These are phyloP conservation scores for Madurella fahalii DNA, from an alignment of 2,329 filamentous ascomycete species.

Conservation along the genomic window DNA sequence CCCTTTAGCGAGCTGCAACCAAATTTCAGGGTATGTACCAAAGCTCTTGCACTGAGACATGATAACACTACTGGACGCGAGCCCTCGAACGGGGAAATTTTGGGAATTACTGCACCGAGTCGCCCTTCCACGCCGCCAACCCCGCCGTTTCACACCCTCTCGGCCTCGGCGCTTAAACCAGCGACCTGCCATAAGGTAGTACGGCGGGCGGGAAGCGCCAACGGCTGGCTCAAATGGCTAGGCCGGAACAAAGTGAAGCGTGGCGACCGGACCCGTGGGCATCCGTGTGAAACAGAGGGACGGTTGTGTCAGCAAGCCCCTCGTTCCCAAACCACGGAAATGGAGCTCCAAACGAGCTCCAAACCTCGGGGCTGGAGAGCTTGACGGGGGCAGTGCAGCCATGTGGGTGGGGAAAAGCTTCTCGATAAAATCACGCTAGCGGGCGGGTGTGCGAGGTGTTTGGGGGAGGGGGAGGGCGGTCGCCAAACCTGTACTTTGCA, in stretches of 20 bases:
- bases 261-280: background rate
- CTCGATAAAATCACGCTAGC: conserved; percentile 12
- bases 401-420: conserved; percentile 13
- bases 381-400: conserved; percentile 11
- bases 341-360: background rate
- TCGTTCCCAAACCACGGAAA: too few relatives aligned
- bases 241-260: background rate
- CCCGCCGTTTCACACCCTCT: conserved; percentile 13
- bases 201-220: background rate
- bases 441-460: conserved; percentile 18
- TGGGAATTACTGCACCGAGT: background rate
- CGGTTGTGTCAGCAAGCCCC: background rate
- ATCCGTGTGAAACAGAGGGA: background rate
- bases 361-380: background rate
- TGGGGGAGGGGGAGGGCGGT: too few relatives aligned
- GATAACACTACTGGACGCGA: background rate
- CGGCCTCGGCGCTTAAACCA: background rate
- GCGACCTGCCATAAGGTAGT: background rate
- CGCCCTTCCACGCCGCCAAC: conserved; percentile 2
- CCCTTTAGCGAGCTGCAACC: too few relatives aligned
- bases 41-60: too few relatives aligned
- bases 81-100: background rate
- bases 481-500: conserved; percentile 19
- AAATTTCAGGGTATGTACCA: too few relatives aligned
- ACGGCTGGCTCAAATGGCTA: conserved; percentile 2